phyloP scores from a whole-genome alignment of 371 early-diverging fungal genomes.

The Zopfochytrium polystomum region DNA sequence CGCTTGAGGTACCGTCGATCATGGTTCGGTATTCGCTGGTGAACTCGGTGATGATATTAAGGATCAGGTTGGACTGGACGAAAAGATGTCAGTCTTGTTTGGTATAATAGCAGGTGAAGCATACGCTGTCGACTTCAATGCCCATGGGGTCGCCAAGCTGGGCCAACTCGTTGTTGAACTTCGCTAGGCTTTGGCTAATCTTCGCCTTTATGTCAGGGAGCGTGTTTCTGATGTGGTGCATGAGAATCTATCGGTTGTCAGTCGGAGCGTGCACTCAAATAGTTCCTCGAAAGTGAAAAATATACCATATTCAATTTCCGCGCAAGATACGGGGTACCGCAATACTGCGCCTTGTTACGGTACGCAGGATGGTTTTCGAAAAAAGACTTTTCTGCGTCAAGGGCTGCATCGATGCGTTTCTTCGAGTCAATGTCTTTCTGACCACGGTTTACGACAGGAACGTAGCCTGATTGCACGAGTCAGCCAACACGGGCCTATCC shows the following conservation, averaged over 20 bases:
- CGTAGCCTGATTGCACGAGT: constrained; percentile 63
- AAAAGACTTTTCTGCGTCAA: constrained; percentile 86
- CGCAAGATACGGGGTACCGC: constrained; percentile 97
- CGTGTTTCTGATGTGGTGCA: constrained; percentile 95
- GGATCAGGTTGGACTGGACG: constrained; percentile 74
- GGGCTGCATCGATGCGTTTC: constrained; percentile 82
- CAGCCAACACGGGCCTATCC: neutral
- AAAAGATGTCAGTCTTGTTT: neutral
- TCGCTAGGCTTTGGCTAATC: constrained; percentile 75
- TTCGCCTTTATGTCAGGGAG: constrained; percentile 98
- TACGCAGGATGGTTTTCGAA: constrained; percentile 95
- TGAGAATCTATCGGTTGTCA: constrained; percentile 72
- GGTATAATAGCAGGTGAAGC: neutral
- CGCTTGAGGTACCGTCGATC: constrained; percentile 91
- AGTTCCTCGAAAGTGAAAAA: neutral
- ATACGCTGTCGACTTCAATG: constrained; percentile 55
- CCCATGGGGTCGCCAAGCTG: constrained; percentile 88
- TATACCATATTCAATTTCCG: constrained; percentile 86
- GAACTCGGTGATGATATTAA: constrained; percentile 97
- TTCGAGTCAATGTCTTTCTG: constrained; percentile 92
- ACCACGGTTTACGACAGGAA: constrained; percentile 95
- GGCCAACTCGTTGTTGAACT: constrained; percentile 80
- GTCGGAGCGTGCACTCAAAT: neutral
- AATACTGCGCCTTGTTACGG: constrained; percentile 90
- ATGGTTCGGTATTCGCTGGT: constrained; percentile 89